Base-by-base conservation (phyloP, 2,329 filamentous ascomycete genomes). In the Geosmithia putterillii region DNA sequence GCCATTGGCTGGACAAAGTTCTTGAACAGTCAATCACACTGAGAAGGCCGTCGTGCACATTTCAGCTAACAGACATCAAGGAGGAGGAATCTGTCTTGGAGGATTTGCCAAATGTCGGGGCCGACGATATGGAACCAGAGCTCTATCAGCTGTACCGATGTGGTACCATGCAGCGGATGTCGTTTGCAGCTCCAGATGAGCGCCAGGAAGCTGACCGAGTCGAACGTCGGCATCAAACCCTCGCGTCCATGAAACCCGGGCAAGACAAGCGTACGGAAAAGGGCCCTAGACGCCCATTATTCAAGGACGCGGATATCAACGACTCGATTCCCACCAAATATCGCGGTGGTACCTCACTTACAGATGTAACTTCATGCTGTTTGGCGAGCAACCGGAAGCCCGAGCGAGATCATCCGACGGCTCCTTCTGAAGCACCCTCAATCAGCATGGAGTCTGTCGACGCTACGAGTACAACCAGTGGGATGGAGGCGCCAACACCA, bases 1-100 rank as follows among this genome's bases (percentile, higher is more conserved):
- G 40, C 12, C 35, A 44, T 25, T 45, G 48, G 21, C 42, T 49
- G 22, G 43, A 49, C n/a, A 46, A 44, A 32, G 41, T 50, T 15
- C 21, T 51, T 15, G 43, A 46, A 19, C 42, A 37, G 38, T 42
- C 42, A 20, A 32, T 46, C 9, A 8, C 18, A 9, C 17, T 44
- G 17, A 32, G 44, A 32, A 34, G 35, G 35, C 40, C 40, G 18
- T 23, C 39, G 43, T 12, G 3, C 15, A 14, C 10, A 12, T 12
- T 14, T 14, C 28, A 32, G 15, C 10, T 32, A 14, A 12, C 28
- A 32, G 28, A 32, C 28, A 32, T 32, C 28, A 32, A 32, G 10
- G 28, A n/a, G n/a, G 19, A 41, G 22, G 25, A 34, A 28, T 18
- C 38, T 4, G 19, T 23, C 4, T n/a, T n/a, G n/a, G n/a, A n/a